Evolutionary conservation across 2,329 filamentous ascomycete genomes (phyloP).

Genomic region (Elsinoe arachidis): DNA sequence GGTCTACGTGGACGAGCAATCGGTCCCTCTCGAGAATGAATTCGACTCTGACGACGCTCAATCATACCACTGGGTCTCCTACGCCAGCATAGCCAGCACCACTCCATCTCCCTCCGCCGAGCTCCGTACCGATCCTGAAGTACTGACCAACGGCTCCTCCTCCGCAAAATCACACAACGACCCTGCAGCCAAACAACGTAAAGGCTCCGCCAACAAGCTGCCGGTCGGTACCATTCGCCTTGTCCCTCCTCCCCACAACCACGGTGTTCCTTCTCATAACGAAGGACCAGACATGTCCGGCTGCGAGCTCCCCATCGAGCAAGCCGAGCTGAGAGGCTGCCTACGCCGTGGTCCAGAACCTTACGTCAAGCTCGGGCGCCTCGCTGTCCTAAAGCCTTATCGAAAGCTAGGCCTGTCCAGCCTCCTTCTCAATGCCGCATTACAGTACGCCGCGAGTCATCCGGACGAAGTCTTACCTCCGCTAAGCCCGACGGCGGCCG

Average conservation of each 20-base stretch:
- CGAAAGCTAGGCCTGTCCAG: slow-evolving; percentile 56
- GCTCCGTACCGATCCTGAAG: slow-evolving; percentile 9
- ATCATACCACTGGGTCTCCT: slow-evolving; percentile 82
- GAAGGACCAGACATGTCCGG: slow-evolving; percentile 21
- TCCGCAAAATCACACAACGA: slow-evolving; percentile 28
- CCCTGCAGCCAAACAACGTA: slow-evolving; percentile 28
- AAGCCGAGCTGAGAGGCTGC: slow-evolving; percentile 32
- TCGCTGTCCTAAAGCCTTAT: slow-evolving; percentile 61
- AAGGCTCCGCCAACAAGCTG: slow-evolving; percentile 33
- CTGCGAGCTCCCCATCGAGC: slow-evolving; percentile 18
- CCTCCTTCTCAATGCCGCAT: slow-evolving; percentile 56
- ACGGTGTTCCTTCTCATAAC: slow-evolving; percentile 14
- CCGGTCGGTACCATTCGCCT: slow-evolving; percentile 71
- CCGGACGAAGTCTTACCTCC: slow-evolving; percentile 38
- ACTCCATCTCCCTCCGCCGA: slow-evolving; percentile 27
- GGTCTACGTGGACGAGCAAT: slow-evolving; percentile 52
- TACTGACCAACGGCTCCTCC: background rate
- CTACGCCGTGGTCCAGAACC: slow-evolving; percentile 57
- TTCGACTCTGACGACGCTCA: slow-evolving; percentile 71
- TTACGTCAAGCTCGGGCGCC: slow-evolving; percentile 72
- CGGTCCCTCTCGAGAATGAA: slow-evolving; percentile 56
- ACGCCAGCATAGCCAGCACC: slow-evolving; percentile 52
- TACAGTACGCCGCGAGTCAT: slow-evolving; percentile 60
- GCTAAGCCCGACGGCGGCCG: slow-evolving; percentile 30
- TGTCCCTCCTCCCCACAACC: slow-evolving; percentile 66